phyloP scores from a whole-genome alignment of 768 basidiomycete genomes.

The Leccinum truebloodii region DNA sequence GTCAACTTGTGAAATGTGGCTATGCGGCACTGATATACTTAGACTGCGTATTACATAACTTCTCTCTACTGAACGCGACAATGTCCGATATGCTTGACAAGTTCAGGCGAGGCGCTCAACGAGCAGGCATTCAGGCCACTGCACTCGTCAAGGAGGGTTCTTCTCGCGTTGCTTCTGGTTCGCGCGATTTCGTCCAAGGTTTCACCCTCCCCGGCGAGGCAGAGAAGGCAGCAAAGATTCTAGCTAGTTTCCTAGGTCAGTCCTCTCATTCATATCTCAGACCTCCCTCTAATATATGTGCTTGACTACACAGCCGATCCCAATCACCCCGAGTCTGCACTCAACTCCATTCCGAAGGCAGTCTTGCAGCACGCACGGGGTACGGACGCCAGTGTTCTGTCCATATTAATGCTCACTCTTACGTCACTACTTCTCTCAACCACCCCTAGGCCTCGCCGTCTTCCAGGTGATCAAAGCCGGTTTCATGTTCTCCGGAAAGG shows the following conservation, averaged over 20 bases:
- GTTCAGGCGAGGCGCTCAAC: slow-evolving; percentile 76
- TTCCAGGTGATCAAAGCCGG: slow-evolving; percentile 95
- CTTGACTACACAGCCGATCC: slow-evolving; percentile 70
- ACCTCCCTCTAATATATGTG: background rate
- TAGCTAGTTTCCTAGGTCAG: slow-evolving; percentile 88
- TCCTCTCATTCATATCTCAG: background rate
- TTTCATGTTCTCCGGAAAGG: slow-evolving; percentile 94
- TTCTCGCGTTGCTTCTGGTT: slow-evolving; percentile 70
- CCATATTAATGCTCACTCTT: background rate
- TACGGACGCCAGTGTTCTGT: slow-evolving; percentile 31
- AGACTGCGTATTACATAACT: slow-evolving; percentile 21
- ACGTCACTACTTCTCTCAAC: background rate
- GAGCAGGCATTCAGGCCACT: slow-evolving; percentile 79
- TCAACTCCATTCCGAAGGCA: slow-evolving; percentile 92
- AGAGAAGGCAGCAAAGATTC: slow-evolving; percentile 90
- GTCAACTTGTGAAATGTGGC: slow-evolving; percentile 20
- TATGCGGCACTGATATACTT: slow-evolving; percentile 11
- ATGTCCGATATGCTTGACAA: slow-evolving; percentile 72
- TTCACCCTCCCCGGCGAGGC: slow-evolving; percentile 92
- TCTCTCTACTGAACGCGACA: slow-evolving; percentile 4
- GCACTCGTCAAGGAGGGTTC: slow-evolving; percentile 70
- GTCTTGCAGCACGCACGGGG: slow-evolving; percentile 90
- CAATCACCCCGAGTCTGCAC: slow-evolving; percentile 80
- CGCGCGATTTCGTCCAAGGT: slow-evolving; percentile 75
- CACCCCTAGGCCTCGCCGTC: slow-evolving; percentile 75